Conservation (phyloP, 2,329 filamentous ascomycete species). For the Zopfia rhizophila region DNA sequence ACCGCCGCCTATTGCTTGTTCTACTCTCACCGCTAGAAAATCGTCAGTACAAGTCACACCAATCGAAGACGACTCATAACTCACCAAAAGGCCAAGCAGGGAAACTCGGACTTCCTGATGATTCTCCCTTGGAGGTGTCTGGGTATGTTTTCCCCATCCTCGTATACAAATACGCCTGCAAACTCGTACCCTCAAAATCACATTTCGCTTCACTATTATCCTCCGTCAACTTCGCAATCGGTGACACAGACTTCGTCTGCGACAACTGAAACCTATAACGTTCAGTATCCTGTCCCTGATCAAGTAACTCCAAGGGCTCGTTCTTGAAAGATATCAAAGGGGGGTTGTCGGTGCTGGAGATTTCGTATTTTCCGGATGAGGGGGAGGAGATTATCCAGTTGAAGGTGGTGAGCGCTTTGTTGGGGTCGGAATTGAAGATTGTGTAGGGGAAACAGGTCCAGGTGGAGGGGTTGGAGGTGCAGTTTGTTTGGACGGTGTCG, state of each 20-base stretch:
- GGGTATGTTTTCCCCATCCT: constrained; percentile 57
- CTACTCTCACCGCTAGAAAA: constrained; percentile 64
- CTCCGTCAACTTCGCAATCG: constrained; percentile 57
- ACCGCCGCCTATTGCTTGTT: constrained; percentile 62
- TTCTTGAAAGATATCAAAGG: constrained; percentile 68
- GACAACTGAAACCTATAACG: constrained; percentile 68
- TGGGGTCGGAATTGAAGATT: constrained; percentile 57
- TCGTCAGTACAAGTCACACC: constrained; percentile 13
- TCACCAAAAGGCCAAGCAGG: constrained; percentile 49
- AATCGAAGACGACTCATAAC: constrained; percentile 14
- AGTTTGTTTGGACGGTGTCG: constrained; percentile 62
- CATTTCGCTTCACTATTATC: constrained; percentile 63
- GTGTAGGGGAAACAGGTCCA: constrained; percentile 72
- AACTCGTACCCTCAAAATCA: constrained; percentile 66
- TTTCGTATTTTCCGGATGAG: constrained; percentile 55
- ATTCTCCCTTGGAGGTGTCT: constrained; percentile 37
- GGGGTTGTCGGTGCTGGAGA: constrained; percentile 65
- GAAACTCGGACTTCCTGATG: constrained; percentile 44
- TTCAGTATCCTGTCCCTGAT: constrained; percentile 61
- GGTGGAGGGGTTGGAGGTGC: constrained; percentile 67
- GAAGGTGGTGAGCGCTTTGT: constrained; percentile 63
- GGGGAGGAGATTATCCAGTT: constrained; percentile 68
- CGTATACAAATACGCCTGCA: constrained; percentile 71
- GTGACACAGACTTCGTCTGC: constrained; percentile 64
- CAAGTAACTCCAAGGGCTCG: constrained; percentile 60